Evolutionary conservation across 257 asterid species (phyloP), one percentile per base, ranked within the genome.

Genomic region (Rhazya stricta): DNA sequence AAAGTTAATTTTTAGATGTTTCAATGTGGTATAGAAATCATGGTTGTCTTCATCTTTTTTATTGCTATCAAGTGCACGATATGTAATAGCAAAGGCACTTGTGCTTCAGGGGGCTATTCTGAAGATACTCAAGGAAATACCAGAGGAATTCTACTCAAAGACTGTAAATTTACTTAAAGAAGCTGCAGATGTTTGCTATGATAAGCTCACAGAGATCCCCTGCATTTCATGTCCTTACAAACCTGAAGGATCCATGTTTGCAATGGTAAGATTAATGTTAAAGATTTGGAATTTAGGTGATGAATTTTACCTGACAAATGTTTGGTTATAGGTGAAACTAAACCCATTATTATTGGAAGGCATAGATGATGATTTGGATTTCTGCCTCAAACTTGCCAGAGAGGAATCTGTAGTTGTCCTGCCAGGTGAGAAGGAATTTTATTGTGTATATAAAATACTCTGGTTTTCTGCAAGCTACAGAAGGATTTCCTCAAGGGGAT

Each of bases 161-260:
- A 85, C 83, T 25, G 58, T 84, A 29, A 41, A 75, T 66, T 69
- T 85, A 53, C 94, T 91, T 11, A 85, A 86, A 79, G 85, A 88
- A 81, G 86, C 88, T 43, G 96, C 88, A 39, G 84, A 76, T 58
- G 78, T 70, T 71, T 86, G 90, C 46, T 85, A 83, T 77, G 78
- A 71, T 37, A 62, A 69, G 43, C 67, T 91, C 23, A 67, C 74
- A 45, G 88, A 80, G 69, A 89, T 88, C 62, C 89, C 90, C 12
- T 81, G 84, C 46, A 83, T 91, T 67, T 42, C 71, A 16, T 88
- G 87, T 73, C 90, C 89, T 9, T 73, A 66, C 76, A 91, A 84
- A 82, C 90, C 97, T 18, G 88, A 88, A 84, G 97, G 97, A 74
- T 86, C 90, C 68, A 87, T 91, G 96, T 83, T 87, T 78, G 71